Evolutionary conservation across 768 basidiomycete genomes (phyloP), one percentile per base, ranked within the genome.

Genomic region (Clathrus columnatus): DNA sequence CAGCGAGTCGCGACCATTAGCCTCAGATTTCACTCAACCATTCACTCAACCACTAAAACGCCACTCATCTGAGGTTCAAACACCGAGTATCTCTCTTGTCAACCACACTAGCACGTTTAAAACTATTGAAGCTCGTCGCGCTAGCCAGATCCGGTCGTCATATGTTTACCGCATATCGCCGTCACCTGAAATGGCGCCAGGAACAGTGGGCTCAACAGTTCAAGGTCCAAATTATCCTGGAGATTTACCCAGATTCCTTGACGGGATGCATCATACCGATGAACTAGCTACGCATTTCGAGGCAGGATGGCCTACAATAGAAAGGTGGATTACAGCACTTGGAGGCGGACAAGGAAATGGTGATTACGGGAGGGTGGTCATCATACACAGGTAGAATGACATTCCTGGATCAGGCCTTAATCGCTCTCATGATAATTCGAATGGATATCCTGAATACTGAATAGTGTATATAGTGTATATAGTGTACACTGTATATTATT

Each of bases 211-310:
- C 56, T 11, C 60, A 59, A 44, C 46, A 57, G 23, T 57, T 65
- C 8, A 44, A 63, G 2, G 67, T 65, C 4, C 26, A 60, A 17
- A 61, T n/a, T 80, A 76, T 61, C 88, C 88, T 7, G 70, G 73
- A 4, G 80, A 81, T 11, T 61, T 93, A 23, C 62, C 76, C 24
- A 59, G 73, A 2, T 67, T 90, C 57, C 73, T 98, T 11, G 85
- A 98, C 63, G 96, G 95, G 7, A 87, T 84, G 54, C 93, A 92
- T 67, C 87, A 93, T 67, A 85, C 90, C 1, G 95, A 98, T 64
- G 94, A 97, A 70, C 70, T 98, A 44, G 85, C 87, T 46, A 82
- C 87, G 23, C 77, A 67, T 58, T 95, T 94, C 62, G 83, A 89
- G 60, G 82, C 84, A 28, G 84, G 87, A 0, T 94, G 91, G 93